Evolutionary conservation across 176 grass and related monocot genomes (phyloP), one percentile per base, ranked within the genome.

Genomic region (Phyllostachys edulis): DNA sequence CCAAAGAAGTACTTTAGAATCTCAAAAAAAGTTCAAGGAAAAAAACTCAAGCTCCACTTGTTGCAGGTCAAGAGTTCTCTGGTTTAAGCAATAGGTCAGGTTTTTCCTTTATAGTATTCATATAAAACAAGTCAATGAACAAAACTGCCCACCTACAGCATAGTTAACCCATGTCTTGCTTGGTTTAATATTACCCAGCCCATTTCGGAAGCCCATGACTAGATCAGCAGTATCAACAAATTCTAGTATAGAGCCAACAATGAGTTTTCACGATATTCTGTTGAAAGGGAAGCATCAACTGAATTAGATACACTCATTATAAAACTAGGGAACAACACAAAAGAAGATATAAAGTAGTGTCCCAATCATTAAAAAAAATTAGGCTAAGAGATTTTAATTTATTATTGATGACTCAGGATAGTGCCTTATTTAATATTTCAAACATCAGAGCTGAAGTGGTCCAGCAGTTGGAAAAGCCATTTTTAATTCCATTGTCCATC

Each of bases 241-340:
- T 17, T 34, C 27, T 21, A 75, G 23, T 69, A 38, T 60, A 26
- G 7, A 68, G 76, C 12, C 9, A 67, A 41, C 50, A n/a, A 56
- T 56, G 61, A 79, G 68, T 68, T 73, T 63, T 50, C 41, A 45
- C 18, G 69, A 63, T 80, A 34, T 75, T 83, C 51, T 69, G 67
- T 57, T 83, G 60, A 83, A 83, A 83, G 51, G 60, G 75, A 87
- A 54, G 64, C 9, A 52, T 66, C 75, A 90, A 79, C 29, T 0
- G 74, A 79, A 77, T 51, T 80, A 73, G 12, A 86, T 76, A 17
- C 13, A 76, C 63, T 41, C 15, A 41, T 17, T 75, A 59, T 75
- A 59, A 37, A 78, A 29, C 5, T 73, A 16, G 6, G 61, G 47
- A 60, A 84, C 17, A 80, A 5, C 46, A 49, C 49, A 87, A 67